Percentiles rank a stretch among this genome's conserved stretches.
These are phyloP conservation scores for Candida parachauliodes DNA, from an alignment of 805 yeast species.

Conservation along the genomic window DNA sequence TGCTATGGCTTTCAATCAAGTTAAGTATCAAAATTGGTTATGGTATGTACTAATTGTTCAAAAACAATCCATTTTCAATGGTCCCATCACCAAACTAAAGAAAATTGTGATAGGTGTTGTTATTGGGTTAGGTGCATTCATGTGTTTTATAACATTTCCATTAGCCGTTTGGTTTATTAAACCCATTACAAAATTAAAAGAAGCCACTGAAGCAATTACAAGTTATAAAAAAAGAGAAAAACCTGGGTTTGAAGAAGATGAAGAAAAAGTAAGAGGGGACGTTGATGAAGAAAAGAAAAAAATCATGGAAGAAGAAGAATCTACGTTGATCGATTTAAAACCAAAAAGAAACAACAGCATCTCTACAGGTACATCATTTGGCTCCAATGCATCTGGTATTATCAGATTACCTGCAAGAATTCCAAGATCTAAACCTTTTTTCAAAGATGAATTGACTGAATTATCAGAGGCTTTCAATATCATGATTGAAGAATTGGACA, in stretches of 20 bases:
- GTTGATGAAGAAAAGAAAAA: background rate
- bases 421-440: conserved; percentile 41
- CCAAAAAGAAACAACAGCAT: conserved; percentile 23
- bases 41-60: conserved; percentile 83
- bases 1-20: conserved; percentile 33
- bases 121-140: conserved; percentile 69
- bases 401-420: conserved; percentile 37
- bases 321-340: background rate
- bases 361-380: conserved; percentile 21
- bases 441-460: conserved; percentile 83
- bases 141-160: conserved; percentile 74
- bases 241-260: background rate
- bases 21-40: conserved; percentile 29
- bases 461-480: conserved; percentile 84
- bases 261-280: background rate
- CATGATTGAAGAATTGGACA: conserved; percentile 83
- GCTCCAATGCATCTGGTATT: conserved; percentile 38
- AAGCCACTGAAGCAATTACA: conserved; percentile 74
- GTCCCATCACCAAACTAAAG: conserved; percentile 58
- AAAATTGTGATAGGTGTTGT: conserved; percentile 75
- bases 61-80: conserved; percentile 51
- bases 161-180: conserved; percentile 79
- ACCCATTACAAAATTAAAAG: conserved; percentile 75
- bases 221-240: conserved; percentile 29
- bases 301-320: background rate